Conservation (phyloP, 2,329 filamentous ascomycete genomes). For the Pseudocercospora cruenta region DNA sequence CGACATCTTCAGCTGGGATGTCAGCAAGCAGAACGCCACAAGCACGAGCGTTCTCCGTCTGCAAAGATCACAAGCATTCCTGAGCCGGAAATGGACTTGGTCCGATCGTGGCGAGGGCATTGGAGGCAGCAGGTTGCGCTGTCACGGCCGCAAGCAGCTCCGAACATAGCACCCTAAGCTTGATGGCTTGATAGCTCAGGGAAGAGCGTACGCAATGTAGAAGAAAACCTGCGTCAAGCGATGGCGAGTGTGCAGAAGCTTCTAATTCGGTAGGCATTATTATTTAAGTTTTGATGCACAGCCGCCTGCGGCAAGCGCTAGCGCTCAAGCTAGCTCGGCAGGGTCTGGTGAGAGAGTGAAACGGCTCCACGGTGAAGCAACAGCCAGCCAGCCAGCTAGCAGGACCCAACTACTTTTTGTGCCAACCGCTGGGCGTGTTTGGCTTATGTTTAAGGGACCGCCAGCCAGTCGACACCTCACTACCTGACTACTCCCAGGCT, state of each 20-base stretch:
- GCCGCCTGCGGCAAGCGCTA: conserved; percentile 6
- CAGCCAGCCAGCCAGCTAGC: neutral
- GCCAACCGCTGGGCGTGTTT: neutral
- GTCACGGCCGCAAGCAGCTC: conserved; percentile 2
- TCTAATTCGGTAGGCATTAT: conserved; percentile 5
- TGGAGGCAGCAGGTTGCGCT: neutral
- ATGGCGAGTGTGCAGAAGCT: conserved; percentile 1
- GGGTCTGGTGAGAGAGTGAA: conserved; percentile 6
- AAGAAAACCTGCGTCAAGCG: neutral
- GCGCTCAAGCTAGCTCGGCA: conserved; percentile 1
- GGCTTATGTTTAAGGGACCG: neutral
- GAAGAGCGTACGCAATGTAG: neutral
- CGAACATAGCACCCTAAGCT: neutral
- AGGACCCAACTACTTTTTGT: no score
- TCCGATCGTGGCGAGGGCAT: neutral
- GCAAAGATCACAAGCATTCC: neutral
- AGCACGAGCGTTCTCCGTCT: conserved; percentile 1
- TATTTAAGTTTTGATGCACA: conserved; percentile 7
- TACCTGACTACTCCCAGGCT: neutral
- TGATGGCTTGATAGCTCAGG: neutral
- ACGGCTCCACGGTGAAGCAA: neutral
- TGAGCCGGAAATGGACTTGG: neutral
- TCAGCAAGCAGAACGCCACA: conserved; percentile 5
- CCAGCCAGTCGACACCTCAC: neutral
- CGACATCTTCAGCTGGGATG: neutral